phyloP scores from a whole-genome alignment of 805 yeast genomes.

The Wickerhamomyces ciferrii region DNA sequence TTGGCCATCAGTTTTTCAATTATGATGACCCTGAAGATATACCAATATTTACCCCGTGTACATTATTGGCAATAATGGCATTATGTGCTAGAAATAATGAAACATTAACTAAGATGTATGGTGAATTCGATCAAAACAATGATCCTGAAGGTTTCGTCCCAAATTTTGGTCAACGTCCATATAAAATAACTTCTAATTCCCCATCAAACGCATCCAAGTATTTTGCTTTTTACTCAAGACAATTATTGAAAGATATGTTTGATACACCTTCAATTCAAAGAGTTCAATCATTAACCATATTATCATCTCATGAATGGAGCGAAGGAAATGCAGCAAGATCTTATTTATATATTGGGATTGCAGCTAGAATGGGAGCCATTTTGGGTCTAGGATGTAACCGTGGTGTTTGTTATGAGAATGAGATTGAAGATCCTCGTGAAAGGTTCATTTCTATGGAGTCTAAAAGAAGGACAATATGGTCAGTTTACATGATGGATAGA shows the following conservation, averaged over 20 bases:
- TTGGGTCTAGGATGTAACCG: slow-evolving; percentile 25
- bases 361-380: slow-evolving; percentile 34
- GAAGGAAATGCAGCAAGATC: slow-evolving; percentile 32
- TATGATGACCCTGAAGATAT: slow-evolving; percentile 12
- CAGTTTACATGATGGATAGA: slow-evolving; percentile 37
- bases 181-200: slow-evolving; percentile 2
- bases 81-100: slow-evolving; percentile 30
- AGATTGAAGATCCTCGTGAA: not conserved
- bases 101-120: slow-evolving; percentile 24
- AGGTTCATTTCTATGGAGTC: slow-evolving; percentile 24
- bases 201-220: slow-evolving; percentile 31
- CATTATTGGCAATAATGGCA: slow-evolving; percentile 29
- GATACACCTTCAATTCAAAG: slow-evolving; percentile 34
- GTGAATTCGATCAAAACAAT: slow-evolving; percentile 24
- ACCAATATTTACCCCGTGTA: slow-evolving; percentile 10
- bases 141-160: slow-evolving; percentile 26
- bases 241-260: slow-evolving; percentile 26
- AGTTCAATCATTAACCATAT: slow-evolving; percentile 30
- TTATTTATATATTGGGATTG: slow-evolving; percentile 33
- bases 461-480: slow-evolving; percentile 33
- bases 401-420: slow-evolving; percentile 15
- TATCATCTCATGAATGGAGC: slow-evolving; percentile 38
- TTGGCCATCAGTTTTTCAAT: slow-evolving; percentile 9
- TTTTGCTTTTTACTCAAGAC: slow-evolving; percentile 35
- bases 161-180: not conserved